Evolutionary conservation across 345 rosid genomes (phyloP), one percentile per base, ranked within the genome.

Genomic region (Hevea brasiliensis): DNA sequence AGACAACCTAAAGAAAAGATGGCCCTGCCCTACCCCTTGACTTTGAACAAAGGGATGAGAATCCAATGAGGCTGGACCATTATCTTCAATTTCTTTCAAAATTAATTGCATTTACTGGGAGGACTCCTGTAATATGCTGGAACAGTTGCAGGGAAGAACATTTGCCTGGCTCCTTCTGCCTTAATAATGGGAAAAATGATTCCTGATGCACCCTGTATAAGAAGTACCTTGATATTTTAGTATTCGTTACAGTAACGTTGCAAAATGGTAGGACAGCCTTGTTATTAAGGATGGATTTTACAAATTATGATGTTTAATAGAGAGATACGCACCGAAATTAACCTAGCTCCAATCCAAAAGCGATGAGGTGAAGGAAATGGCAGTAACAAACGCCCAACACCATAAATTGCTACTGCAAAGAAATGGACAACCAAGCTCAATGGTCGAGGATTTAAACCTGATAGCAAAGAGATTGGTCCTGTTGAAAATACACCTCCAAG

Each of bases 51-150:
- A n/a, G n/a, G n/a, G n/a, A n/a, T 45, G 55, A 29, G 62, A 51
- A 37, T 6, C 21, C 12, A 8, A 32, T 4, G 4, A 65, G 1
- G 48, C 17, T 23, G 61, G 14, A 26, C 29, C 21, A 12, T 27
- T 27, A 65, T 24, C 24, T 65, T 41, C 50, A 42, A 32, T 32
- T 32, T 32, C 37, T 35, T 27, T 15, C 17, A 10, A 47, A 27
- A 56, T 57, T 32, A 56, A 15, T 37, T 57, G 42, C 40, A 40
- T 54, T 65, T 59, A 53, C 48, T 44, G 2, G 80, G 81, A 17
- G 81, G 77, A 57, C 77, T 56, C 61, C 81, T 78, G 20, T 78
- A 78, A 73, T 73, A 78, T 11, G 81, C 81, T 15, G 81, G 81
- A 24, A 78, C 71, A 0, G 81, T 78, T 32, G 67, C 81, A 4